phyloP scores from a whole-genome alignment of 768 basidiomycete genomes.

The Lactarius sanguifluus region DNA sequence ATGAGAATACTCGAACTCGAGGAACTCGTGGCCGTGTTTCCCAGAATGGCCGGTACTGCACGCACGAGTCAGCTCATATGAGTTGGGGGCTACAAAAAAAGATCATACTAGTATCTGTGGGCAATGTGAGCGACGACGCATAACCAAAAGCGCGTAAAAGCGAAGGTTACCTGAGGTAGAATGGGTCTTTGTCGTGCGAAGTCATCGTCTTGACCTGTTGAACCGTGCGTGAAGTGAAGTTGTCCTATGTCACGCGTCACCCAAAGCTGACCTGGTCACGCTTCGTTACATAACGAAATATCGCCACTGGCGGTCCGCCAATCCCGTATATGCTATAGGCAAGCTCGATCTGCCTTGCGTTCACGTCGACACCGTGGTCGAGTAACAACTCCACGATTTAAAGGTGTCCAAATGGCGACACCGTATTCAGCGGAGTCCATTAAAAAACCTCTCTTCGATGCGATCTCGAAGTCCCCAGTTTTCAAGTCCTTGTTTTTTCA shows the following conservation, averaged over 20 bases:
- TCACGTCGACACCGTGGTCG: too few species aligned
- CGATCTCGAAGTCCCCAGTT: too few species aligned
- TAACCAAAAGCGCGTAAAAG: background rate
- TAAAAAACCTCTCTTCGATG: too few species aligned
- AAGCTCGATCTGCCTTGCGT: too few species aligned
- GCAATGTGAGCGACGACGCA: background rate
- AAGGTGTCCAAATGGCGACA: too few species aligned
- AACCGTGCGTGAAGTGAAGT: background rate
- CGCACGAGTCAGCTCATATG: slow-evolving; percentile 33
- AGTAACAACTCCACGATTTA: too few species aligned
- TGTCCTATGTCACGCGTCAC: slow-evolving; percentile 12
- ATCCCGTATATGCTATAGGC: too few species aligned
- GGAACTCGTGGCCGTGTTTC: slow-evolving; percentile 95
- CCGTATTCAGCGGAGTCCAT: too few species aligned
- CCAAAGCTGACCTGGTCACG: background rate
- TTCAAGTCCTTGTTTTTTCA: too few species aligned
- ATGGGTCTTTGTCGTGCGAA: slow-evolving; percentile 30
- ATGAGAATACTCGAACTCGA: slow-evolving; percentile 98
- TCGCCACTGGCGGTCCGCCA: too few species aligned
- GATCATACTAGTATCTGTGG: slow-evolving; percentile 52
- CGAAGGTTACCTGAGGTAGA: slow-evolving; percentile 26
- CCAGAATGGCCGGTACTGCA: slow-evolving; percentile 92
- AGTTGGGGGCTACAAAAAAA: background rate
- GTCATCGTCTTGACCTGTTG: slow-evolving; percentile 15
- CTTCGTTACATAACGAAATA: background rate